Base-by-base conservation (phyloP, 2,329 filamentous ascomycete genomes). In the Pseudogymnoascus sp. region DNA sequence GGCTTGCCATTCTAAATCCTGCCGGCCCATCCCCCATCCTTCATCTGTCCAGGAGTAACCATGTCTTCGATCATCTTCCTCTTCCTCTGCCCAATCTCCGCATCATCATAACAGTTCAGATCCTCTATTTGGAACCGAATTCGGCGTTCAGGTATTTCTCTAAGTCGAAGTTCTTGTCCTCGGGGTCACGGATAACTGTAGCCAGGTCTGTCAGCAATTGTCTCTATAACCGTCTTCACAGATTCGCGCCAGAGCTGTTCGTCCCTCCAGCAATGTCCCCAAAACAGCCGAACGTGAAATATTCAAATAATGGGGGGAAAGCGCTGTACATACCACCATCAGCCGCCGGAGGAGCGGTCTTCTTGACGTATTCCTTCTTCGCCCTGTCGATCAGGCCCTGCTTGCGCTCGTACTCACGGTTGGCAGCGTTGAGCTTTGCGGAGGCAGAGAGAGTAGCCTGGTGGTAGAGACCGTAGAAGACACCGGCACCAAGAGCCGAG, bases 401-500 rank as follows among this genome's bases (percentile, higher is more conserved):
- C 84, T 97, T 96, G 80, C 91, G 89, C 75, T 93, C 84, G 77
- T 93, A 97, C 77, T 96, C 91, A 75, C 86, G 86, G 78, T 96
- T 81, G 72, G 85, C 84, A 72, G 88, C 85, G 70, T 87, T 82
- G 66, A 84, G 79, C 79, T 87, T 89, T 74, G 92, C 86, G 72
- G 84, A 78, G 63, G 89, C 78, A 70, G 80, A 88, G 77, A 99
- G 88, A 67, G 86, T 84, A 74, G 88, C 83, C 82, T 99, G 95
- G 82, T 96, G 93, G 79, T 88, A 90, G 82, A 96, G 87, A 77
- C 95, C 95, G 82, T 99, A 99, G 80, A 96, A 88, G 76, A 97
- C 81, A 76, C 95, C 95, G 74, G 91, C 83, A 74, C 88, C 90
- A 70, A 99, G 90, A 76, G 93, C 93, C 75, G 92, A 93, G 85